Conservation (phyloP, 2,329 filamentous ascomycete species). For the Seiridium cupressi region DNA sequence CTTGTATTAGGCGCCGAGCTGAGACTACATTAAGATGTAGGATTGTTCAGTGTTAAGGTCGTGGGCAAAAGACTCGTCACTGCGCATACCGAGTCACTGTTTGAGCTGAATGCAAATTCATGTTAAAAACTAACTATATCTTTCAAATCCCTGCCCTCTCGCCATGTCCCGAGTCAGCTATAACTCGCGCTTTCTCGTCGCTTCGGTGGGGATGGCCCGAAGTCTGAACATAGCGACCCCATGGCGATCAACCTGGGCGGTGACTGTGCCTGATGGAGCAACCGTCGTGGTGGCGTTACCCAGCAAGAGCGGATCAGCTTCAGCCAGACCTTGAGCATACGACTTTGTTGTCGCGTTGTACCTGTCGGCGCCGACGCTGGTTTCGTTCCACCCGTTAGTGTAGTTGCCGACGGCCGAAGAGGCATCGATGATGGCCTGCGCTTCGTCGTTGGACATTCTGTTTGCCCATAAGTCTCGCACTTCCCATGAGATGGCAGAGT, state of each 20-base stretch:
- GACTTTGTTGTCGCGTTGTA: conserved; percentile 49
- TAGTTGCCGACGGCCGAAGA: conserved; percentile 28
- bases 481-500: conserved; percentile 43
- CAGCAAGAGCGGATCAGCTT: conserved; percentile 40
- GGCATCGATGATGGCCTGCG: conserved; percentile 40
- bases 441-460: conserved; percentile 46
- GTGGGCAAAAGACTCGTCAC: too few species aligned
- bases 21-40: too few species aligned
- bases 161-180: neutral
- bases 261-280: conserved; percentile 37
- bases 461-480: conserved; percentile 55
- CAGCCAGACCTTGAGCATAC: conserved; percentile 43
- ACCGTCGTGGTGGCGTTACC: conserved; percentile 44
- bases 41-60: too few species aligned
- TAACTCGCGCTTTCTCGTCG: conserved; percentile 28
- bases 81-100: too few species aligned
- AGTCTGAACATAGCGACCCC: conserved; percentile 50
- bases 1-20: too few species aligned
- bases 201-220: conserved; percentile 26
- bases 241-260: conserved; percentile 43
- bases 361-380: conserved; percentile 17
- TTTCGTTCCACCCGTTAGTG: conserved; percentile 11
- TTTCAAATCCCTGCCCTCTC: too few species aligned
- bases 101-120: too few species aligned
- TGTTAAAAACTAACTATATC: too few species aligned